Percentiles rank a stretch among this genome's conserved stretches.
Evolutionary conservation across 1,139 yeast species (phyloP).

Genomic region (Hansenula sp.): DNA sequence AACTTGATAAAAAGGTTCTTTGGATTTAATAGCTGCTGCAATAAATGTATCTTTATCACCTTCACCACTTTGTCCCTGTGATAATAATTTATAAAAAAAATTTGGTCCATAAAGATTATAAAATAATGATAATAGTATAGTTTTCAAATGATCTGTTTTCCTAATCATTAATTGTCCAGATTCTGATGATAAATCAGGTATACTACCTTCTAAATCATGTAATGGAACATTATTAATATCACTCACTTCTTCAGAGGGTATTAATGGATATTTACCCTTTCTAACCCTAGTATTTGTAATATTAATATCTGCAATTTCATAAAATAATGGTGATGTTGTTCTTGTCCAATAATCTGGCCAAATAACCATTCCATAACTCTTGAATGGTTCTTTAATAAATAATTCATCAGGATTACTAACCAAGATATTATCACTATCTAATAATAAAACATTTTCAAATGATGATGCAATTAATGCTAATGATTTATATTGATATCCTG

Average conservation of each 20-base stretch:
- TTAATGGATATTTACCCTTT: constrained; percentile 30
- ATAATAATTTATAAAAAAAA: constrained; percentile 48
- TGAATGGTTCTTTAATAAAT: constrained; percentile 34
- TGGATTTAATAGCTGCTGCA: constrained; percentile 49
- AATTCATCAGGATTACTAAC: constrained; percentile 48
- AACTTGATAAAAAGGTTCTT: constrained; percentile 48
- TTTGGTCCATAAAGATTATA: constrained; percentile 59
- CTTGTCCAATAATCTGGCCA: constrained; percentile 78
- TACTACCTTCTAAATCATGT: constrained; percentile 53
- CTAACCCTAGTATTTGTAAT: constrained; percentile 38
- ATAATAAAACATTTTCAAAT: constrained; percentile 49
- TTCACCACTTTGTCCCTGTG: constrained; percentile 60
- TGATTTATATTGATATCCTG: constrained; percentile 57
- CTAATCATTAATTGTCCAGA: constrained; percentile 57
- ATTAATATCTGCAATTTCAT: constrained; percentile 47
- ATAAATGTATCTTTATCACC: constrained; percentile 67
- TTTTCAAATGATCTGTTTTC: constrained; percentile 48
- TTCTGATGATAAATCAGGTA: constrained; percentile 60
- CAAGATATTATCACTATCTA: constrained; percentile 62
- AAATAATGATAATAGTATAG: constrained; percentile 47
- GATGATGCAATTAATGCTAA: constrained; percentile 51
- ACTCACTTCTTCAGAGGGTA: not conserved
- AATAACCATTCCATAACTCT: constrained; percentile 32
- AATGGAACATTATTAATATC: constrained; percentile 22
- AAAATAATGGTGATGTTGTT: constrained; percentile 53